phyloP scores from a whole-genome alignment of 75 land plant species.

The Selaginella moellendorffii region DNA sequence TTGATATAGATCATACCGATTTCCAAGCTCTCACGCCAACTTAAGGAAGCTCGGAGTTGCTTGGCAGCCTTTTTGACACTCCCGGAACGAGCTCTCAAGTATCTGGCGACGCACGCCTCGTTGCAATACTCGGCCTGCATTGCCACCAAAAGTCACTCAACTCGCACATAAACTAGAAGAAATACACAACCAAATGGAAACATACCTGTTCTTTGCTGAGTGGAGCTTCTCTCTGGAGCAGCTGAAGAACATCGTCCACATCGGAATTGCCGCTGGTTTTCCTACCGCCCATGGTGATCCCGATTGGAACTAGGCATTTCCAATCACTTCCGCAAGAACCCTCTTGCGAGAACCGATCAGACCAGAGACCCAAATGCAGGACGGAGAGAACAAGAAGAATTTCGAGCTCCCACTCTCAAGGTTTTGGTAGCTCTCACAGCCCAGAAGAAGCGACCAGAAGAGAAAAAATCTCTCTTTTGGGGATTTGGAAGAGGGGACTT shows the following conservation, averaged over 20 bases:
- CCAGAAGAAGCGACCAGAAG: too few relatives aligned
- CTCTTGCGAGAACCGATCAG: too few relatives aligned
- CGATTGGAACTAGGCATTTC: too few relatives aligned
- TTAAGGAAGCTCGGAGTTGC: constrained; percentile 54
- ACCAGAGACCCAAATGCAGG: too few relatives aligned
- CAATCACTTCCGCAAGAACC: neutral
- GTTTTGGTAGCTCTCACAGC: too few relatives aligned
- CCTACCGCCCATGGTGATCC: too few relatives aligned
- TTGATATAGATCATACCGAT: constrained; percentile 33
- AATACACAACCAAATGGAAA: neutral
- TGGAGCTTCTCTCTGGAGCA: neutral
- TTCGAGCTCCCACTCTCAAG: too few relatives aligned
- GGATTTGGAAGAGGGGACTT: neutral
- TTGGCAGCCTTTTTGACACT: constrained; percentile 80
- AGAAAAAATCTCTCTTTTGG: too few relatives aligned
- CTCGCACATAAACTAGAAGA: neutral
- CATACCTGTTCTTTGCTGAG: neutral
- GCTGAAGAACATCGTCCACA: neutral
- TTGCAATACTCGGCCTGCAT: constrained; percentile 42
- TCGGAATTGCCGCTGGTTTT: neutral
- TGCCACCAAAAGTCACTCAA: neutral
- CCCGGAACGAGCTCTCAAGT: constrained; percentile 63
- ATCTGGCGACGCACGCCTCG: constrained; percentile 48
- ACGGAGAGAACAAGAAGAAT: too few relatives aligned
- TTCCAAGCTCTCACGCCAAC: constrained; percentile 66